Evolutionary conservation across 225 moss, liverwort and hornwort species (phyloP), one percentile per base, ranked within the genome.

Genomic region (Ulota crispa): DNA sequence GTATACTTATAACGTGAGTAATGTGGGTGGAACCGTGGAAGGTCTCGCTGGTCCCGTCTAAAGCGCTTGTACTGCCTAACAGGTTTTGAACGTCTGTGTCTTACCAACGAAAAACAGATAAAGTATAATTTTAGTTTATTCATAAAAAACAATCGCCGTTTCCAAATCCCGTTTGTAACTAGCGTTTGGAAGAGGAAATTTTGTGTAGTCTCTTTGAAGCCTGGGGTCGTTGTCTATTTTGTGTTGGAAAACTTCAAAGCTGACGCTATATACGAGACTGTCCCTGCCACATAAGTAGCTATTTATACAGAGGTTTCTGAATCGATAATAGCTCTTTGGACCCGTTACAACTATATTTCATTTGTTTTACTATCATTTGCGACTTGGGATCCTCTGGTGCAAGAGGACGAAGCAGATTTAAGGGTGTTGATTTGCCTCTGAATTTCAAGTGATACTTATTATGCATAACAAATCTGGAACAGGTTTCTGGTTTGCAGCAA

Each of bases 401-500:
- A 61, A 45, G 9, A 45, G 24, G 77, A 26, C 50, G 64, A 81
- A 74, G 59, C 39, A 57, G 30, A 45, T 47, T 65, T 64, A 31
- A 2, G 63, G 47, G 27, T 73, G 18, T 15, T 74, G 12, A 55
- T 50, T 78, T 53, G 31, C 64, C 39, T 64, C 39, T 64, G 30
- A 24, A 72, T 64, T 37, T 64, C 9, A 62, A 56, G 8, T 59
- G 16, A 6, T 71, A 31, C 73, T 50, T 62, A 31, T 34, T 9
- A 15, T 41, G 61, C 72, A 42, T 3, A 66, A 26, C 63, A 14
- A 41, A 71, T 37, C 9, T 76, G 82, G 21, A 72, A 55, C 79
- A 89, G 89, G 89, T 85, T 81, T 81, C 88, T 56, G 78, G 77
- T 66, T 80, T 92, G 88, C 92, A 92, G 72, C 92, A 88, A 82